These are phyloP conservation scores for Globisporangium nagaii DNA, from an alignment of 352 stramenopile genomes.

Conservation along the genomic window DNA sequence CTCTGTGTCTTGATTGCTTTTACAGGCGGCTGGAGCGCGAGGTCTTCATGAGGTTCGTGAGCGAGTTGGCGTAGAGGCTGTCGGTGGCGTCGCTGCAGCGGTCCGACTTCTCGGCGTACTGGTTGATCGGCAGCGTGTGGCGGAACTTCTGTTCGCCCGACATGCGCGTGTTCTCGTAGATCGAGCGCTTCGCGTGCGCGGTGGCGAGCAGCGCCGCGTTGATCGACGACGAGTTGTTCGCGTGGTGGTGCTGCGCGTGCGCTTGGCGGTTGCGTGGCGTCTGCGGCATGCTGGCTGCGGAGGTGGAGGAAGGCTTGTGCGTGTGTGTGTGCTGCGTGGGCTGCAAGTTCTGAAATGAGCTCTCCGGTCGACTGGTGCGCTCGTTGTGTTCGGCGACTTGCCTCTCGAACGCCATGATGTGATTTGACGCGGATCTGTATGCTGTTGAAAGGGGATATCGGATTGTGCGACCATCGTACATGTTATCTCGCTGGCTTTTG, in stretches of 20 bases:
- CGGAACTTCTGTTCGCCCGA: slow-evolving; percentile 43
- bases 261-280: slow-evolving; percentile 4
- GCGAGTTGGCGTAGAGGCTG: slow-evolving; percentile 33
- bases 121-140: slow-evolving; percentile 37
- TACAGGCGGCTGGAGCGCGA: slow-evolving; percentile 35
- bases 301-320: neutral
- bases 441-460: neutral
- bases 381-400: neutral
- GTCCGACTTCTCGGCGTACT: slow-evolving; percentile 27
- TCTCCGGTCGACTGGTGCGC: neutral
- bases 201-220: slow-evolving; percentile 11
- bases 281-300: slow-evolving; percentile 1
- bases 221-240: slow-evolving; percentile 8
- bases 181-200: slow-evolving; percentile 24
- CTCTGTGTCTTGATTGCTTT: no score
- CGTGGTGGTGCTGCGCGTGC: slow-evolving; percentile 3
- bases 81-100: slow-evolving; percentile 40
- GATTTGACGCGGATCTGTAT: neutral
- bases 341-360: slow-evolving; percentile 8
- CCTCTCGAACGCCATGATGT: neutral
- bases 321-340: neutral
- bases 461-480: no score
- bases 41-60: slow-evolving; percentile 36
- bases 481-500: no score
- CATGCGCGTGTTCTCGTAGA: slow-evolving; percentile 51